Conservation (phyloP, 176 grass and related monocot genomes). For the Areca catechu region DNA sequence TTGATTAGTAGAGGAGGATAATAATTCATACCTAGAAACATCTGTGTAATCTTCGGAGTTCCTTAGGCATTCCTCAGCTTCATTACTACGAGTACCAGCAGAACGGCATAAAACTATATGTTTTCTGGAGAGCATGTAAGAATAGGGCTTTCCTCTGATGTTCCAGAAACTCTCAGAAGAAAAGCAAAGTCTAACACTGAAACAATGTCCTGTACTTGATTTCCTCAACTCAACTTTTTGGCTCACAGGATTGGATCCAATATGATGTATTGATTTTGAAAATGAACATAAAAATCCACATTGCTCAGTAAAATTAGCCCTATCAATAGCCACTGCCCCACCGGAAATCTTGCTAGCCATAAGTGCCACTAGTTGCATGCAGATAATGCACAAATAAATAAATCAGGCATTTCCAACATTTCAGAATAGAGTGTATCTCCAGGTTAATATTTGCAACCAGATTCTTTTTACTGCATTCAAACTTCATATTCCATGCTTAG, state of each 20-base stretch:
- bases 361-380: neutral
- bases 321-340: slow-evolving; percentile 24
- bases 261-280: slow-evolving; percentile 4
- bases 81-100: slow-evolving; percentile 34
- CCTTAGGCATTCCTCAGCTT: slow-evolving; percentile 31
- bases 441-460: too few species aligned
- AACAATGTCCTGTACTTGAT: slow-evolving; percentile 23
- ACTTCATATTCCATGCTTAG: too few species aligned
- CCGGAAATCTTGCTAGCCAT: slow-evolving; percentile 42
- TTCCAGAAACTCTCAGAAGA: slow-evolving; percentile 30
- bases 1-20: too few species aligned
- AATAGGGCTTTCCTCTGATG: slow-evolving; percentile 16
- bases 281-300: slow-evolving; percentile 16
- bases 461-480: too few species aligned
- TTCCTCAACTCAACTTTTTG: slow-evolving; percentile 33
- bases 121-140: slow-evolving; percentile 14
- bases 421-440: too few species aligned
- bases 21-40: slow-evolving; percentile 38
- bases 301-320: slow-evolving; percentile 24
- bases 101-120: slow-evolving; percentile 26
- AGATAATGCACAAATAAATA: neutral
- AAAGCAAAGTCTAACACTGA: slow-evolving; percentile 17
- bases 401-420: too few species aligned
- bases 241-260: slow-evolving; percentile 24
- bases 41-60: slow-evolving; percentile 24